Base-by-base conservation (phyloP, 225 moss, liverwort and hornwort species). In the Bryoerythrophyllum caledonicum region DNA sequence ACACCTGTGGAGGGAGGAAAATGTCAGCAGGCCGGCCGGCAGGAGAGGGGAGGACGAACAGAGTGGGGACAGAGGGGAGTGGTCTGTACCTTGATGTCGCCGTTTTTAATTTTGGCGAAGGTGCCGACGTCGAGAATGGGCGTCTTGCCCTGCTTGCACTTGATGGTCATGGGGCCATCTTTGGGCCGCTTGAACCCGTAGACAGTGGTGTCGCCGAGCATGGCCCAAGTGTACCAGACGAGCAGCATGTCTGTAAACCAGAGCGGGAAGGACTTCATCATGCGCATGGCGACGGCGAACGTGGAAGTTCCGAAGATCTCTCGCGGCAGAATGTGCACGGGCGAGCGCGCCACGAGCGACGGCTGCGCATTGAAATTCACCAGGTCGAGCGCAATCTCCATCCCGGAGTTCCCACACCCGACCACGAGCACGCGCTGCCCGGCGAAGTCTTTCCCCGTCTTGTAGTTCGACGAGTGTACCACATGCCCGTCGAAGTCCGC, bases 311-410 rank as follows among this genome's bases (percentile, higher is more conserved):
- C 96, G 9, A 96, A 84, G 1, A 96, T 83, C 58, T 96, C 96
- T n/a, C 96, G 58, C 0, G 96, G 96, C 0, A 96, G 75, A 17
- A 96, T 90, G 32, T 96, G 96, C 6, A 94, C 94, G 2, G 94
- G 96, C 30, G 90, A 89, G 16, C 96, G 88, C 34, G 80, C 96
- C 1, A 94, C 96, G 6, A 96, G 82, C 7, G 92, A 85, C 0
- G 96, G 91, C 68, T 57, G 68, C 1, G 94, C 96, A 44, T 77
- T 67, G 71, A 86, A 87, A 77, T 94, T 96, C 14, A 84, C 86
- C 0, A 96, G 78, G 65, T 96, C 96, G 0, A 96, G 80, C 12
- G 96, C 94, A 74, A 96, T 96, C 75, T 96, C 96, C 96, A 96
- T 96, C 2, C 96, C 96, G 1, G 94, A 94, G 81, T 96, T 96